These are phyloP conservation scores for Fulvia fulva DNA, from an alignment of 2,329 filamentous ascomycete genomes.

Conservation along the genomic window DNA sequence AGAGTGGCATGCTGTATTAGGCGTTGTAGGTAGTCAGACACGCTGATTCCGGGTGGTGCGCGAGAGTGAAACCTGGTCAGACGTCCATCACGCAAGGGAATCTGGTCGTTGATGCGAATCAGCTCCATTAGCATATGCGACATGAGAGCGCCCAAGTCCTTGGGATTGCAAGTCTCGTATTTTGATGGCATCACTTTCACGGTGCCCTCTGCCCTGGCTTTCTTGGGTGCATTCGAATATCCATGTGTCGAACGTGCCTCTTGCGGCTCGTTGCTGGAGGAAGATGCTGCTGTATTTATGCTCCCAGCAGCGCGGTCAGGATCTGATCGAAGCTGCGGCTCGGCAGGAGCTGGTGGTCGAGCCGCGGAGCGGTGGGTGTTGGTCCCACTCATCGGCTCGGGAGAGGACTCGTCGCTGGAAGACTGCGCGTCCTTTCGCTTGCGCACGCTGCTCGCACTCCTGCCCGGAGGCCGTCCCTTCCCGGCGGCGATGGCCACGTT, in stretches of 20 bases:
- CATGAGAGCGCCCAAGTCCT: conserved; percentile 86
- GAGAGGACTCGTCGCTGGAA: conserved; percentile 16
- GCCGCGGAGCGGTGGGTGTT: conserved; percentile 14
- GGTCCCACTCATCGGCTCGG: conserved; percentile 17
- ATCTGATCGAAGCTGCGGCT: conserved; percentile 9
- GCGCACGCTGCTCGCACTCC: conserved; percentile 16
- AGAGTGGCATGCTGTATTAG: conserved; percentile 91
- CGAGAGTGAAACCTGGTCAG: conserved; percentile 87
- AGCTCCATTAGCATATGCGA: conserved; percentile 94
- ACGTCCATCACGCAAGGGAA: conserved; percentile 78
- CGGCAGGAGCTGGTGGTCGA: conserved; percentile 11
- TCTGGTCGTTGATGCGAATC: conserved; percentile 84
- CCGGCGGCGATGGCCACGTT: conserved; percentile 20
- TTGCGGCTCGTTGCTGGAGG: conserved; percentile 18
- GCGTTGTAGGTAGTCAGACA: conserved; percentile 87
- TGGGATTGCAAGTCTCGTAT: conserved; percentile 78
- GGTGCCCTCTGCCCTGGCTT: conserved; percentile 42
- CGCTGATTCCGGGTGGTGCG: conserved; percentile 84
- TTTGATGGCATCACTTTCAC: conserved; percentile 61
- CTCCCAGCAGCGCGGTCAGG: conserved; percentile 9
- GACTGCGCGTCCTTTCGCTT: conserved; percentile 27
- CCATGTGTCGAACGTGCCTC: conserved; percentile 31
- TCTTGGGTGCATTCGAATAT: conserved; percentile 41
- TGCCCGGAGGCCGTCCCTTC: conserved; percentile 13
- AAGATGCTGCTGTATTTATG: not conserved